phyloP scores from a whole-genome alignment of 2,329 filamentous ascomycete species.

The Biscogniauxia sp. region DNA sequence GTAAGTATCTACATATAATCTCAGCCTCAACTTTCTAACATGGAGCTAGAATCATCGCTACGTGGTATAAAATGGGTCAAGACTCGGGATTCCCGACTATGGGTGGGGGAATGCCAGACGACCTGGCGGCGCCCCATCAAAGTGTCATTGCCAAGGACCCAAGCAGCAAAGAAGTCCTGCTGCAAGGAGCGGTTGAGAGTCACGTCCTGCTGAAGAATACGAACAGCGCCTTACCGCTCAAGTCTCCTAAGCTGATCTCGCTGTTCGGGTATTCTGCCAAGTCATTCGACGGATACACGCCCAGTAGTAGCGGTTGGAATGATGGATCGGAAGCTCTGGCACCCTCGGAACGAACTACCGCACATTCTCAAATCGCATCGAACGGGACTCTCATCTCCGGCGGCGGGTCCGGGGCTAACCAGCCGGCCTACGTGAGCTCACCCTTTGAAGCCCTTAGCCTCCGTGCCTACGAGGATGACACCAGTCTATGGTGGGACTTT shows the following conservation, averaged over 20 bases:
- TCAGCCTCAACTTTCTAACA: background rate
- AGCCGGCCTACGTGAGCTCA: constrained; percentile 39
- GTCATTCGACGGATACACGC: constrained; percentile 37
- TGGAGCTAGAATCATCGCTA: constrained; percentile 41
- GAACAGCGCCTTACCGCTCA: constrained; percentile 53
- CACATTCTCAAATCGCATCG: constrained; percentile 37
- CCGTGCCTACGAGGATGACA: constrained; percentile 43
- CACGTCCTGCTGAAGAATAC: constrained; percentile 63
- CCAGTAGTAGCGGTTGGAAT: constrained; percentile 33
- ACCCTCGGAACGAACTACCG: constrained; percentile 15
- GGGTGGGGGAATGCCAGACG: constrained; percentile 49
- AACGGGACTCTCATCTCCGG: constrained; percentile 43
- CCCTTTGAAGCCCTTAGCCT: constrained; percentile 41
- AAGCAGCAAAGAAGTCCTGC: constrained; percentile 36
- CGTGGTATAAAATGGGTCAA: constrained; percentile 57
- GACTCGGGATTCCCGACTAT: constrained; percentile 43
- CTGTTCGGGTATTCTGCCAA: constrained; percentile 60
- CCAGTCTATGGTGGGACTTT: constrained; percentile 48
- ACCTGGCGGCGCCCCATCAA: constrained; percentile 46
- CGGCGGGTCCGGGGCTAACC: constrained; percentile 30
- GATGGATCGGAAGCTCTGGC: constrained; percentile 28
- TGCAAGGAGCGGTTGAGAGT: constrained; percentile 58
- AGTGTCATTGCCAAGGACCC: constrained; percentile 54
- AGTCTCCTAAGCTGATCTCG: constrained; percentile 48
- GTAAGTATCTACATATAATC: constrained; percentile 13